These are phyloP conservation scores for Pseudogymnoascus sp. DNA, from an alignment of 2,329 filamentous ascomycete species.

Conservation along the genomic window DNA sequence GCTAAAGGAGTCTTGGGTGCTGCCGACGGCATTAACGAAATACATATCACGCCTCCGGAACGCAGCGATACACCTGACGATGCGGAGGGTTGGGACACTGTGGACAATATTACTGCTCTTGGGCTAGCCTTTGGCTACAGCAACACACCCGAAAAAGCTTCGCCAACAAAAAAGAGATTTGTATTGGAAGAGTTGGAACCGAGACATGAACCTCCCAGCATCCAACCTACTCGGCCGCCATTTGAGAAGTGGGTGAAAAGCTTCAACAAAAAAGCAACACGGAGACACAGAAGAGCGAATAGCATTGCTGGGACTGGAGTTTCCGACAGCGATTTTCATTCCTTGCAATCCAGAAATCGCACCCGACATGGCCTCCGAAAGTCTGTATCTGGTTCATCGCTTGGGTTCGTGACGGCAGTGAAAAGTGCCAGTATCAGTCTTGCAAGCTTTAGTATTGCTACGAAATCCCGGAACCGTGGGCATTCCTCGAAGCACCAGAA, in stretches of 20 bases:
- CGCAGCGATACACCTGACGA: constrained; percentile 16
- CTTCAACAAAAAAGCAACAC: constrained; percentile 50
- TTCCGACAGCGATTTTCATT: constrained; percentile 28
- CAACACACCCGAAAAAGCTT: constrained; percentile 16
- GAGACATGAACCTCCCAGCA: constrained; percentile 4
- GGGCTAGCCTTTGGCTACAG: constrained; percentile 33
- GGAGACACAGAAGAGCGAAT: constrained; percentile 33
- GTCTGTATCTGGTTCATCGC: constrained; percentile 65
- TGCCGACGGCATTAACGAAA: neutral
- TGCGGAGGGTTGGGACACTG: constrained; percentile 31
- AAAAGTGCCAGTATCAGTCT: constrained; percentile 76
- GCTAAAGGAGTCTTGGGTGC: neutral
- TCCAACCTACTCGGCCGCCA: constrained; percentile 29
- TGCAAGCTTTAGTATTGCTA: constrained; percentile 60
- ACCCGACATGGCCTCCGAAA: constrained; percentile 38
- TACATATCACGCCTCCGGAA: neutral
- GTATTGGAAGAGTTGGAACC: constrained; percentile 21
- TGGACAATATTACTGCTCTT: constrained; percentile 36
- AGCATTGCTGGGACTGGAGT: constrained; percentile 30
- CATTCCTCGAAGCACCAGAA: constrained; percentile 47
- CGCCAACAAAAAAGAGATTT: constrained; percentile 18
- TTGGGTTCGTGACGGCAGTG: constrained; percentile 70
- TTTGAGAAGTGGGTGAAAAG: constrained; percentile 70
- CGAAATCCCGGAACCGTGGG: constrained; percentile 48
- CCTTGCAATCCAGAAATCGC: constrained; percentile 18